These are phyloP conservation scores for Anacardium occidentale DNA, from an alignment of 345 rosid genomes.

Conservation along the genomic window DNA sequence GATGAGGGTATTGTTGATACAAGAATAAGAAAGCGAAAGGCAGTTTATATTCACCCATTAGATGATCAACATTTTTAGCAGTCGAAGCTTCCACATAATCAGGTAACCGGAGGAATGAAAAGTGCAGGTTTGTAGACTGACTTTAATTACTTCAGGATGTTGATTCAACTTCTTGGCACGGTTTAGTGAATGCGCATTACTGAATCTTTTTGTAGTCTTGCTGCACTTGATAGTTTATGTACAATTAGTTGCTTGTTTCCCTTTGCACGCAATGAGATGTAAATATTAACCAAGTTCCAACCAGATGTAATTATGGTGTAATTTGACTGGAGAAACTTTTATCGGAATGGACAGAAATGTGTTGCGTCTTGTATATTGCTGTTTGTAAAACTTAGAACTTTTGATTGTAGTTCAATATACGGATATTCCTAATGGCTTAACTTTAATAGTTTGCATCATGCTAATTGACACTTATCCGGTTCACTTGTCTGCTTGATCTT, in stretches of 20 bases:
- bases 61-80: conserved; percentile 38
- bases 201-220: conserved; percentile 16
- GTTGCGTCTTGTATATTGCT: neutral
- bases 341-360: conserved; percentile 17
- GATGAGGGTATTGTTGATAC: conserved; percentile 17
- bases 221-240: conserved; percentile 2
- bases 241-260: conserved; percentile 23
- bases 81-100: conserved; percentile 31
- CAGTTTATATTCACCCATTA: conserved; percentile 25
- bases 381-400: conserved; percentile 16
- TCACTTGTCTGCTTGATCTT: neutral
- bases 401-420: too few relatives aligned
- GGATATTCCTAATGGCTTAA: neutral
- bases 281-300: conserved; percentile 27
- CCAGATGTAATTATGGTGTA: conserved; percentile 17
- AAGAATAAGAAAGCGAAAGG: conserved; percentile 38
- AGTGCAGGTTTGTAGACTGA: conserved; percentile 29
- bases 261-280: conserved; percentile 29
- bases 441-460: neutral
- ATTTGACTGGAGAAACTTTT: conserved; percentile 18
- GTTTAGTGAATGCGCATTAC: conserved; percentile 21
- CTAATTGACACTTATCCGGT: neutral
- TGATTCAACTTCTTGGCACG: conserved; percentile 26
- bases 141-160: conserved; percentile 17
- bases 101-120: conserved; percentile 26